Percentiles rank a stretch among this genome's conserved stretches.
Conservation (phyloP, 768 basidiomycete species). For the Lactarius hengduanensis region DNA sequence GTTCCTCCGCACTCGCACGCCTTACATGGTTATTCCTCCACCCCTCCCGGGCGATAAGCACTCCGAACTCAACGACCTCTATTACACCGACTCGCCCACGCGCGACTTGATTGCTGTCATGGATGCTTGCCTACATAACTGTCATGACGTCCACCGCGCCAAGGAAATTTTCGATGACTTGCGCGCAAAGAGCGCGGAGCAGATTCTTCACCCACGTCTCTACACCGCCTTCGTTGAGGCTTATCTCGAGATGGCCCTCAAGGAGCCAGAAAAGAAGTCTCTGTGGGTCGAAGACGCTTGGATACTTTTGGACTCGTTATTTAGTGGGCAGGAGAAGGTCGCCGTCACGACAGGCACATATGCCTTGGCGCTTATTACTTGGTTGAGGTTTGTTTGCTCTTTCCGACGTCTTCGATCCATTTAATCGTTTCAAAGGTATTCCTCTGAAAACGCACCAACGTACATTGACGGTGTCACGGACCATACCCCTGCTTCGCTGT, state of each 20-base stretch:
- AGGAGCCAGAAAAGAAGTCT: constrained; percentile 44
- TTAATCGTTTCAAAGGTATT: constrained; percentile 38
- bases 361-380: constrained; percentile 63
- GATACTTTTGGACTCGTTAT: constrained; percentile 58
- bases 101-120: constrained; percentile 76
- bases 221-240: constrained; percentile 70
- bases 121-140: constrained; percentile 75
- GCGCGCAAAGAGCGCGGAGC: constrained; percentile 44
- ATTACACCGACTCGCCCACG: constrained; percentile 63
- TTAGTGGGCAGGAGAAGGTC: constrained; percentile 46
- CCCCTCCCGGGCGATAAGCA: constrained; percentile 55
- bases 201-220: constrained; percentile 46
- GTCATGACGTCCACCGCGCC: constrained; percentile 76
- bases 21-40: constrained; percentile 62
- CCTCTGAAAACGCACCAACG: constrained; percentile 34
- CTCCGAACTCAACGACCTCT: constrained; percentile 45
- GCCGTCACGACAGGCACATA: constrained; percentile 59
- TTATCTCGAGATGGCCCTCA: constrained; percentile 57
- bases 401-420: background rate
- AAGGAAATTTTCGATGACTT: constrained; percentile 68
- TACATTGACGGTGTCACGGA: constrained; percentile 21
- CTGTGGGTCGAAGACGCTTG: constrained; percentile 65
- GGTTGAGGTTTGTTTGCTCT: constrained; percentile 45
- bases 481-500: constrained; percentile 31
- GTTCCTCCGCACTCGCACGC: constrained; percentile 48